Base-by-base conservation (phyloP, 2,329 filamentous ascomycete species). In the Cladosporium halotolerans region DNA sequence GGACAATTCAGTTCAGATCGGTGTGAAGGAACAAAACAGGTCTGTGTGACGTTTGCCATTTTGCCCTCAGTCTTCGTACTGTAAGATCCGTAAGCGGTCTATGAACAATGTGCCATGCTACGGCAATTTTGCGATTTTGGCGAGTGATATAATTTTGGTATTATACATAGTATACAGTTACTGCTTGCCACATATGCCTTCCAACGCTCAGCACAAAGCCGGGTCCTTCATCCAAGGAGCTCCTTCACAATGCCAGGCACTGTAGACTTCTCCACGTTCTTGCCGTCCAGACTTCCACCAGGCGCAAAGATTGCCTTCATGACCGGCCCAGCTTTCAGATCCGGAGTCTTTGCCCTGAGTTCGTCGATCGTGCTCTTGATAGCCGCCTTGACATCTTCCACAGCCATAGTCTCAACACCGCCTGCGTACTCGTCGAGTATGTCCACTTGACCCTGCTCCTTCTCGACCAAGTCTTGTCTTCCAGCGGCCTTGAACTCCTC, bases 381-480 rank as follows among this genome's bases (percentile, higher is more conserved):
- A 9, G 81, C 62, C 2, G 66, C 67, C 63, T 73, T 73, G 16
- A 91, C 72, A 66, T 88, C 79, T 4, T 79, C 80, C 56, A 79
- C 75, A 2, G 73, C 70, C 50, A 89, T 62, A 10, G 76, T 77
- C 68, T 83, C 73, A 10, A 89, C 78, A 56, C 72, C 73, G 7
- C 76, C 74, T 3, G 81, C 73, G 68, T 89, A 89, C 61, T 83
- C 82, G 38, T 84, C 76, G 62, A 90, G 65, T 2, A 92, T 76
- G 32, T 70, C 70, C 45, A 85, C 72, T 70, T 91, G 85, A 9
- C 72, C 73, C 57, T 81, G 73, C 72, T 92, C 87, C 72, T 86
- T 87, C 53, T 82, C 79, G 0, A 80, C 84, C 34, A 92, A 71
- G 66, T 92, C 88, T 19, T 79, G 72, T 38, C 88, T 76, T 3